A percentile compares a stretch with the other conserved stretches of the same genome.
Evolutionary conservation across 768 basidiomycete genomes (phyloP).

Genomic region (Phanerochaete sordida): DNA sequence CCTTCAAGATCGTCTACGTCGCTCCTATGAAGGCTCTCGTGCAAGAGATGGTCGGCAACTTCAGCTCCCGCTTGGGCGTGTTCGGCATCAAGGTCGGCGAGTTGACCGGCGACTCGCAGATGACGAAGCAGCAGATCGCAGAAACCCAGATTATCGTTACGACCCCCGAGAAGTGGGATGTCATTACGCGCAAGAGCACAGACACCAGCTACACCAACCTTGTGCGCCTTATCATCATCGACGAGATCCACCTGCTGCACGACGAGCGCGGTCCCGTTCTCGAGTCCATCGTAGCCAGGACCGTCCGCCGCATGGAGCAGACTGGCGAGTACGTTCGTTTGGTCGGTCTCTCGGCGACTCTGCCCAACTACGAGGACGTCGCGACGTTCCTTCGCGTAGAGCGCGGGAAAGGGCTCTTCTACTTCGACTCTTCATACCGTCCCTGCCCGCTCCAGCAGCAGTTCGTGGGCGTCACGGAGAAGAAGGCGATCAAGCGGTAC

Average conservation of each 20-base stretch:
- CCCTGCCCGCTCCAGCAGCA: conserved; percentile 96
- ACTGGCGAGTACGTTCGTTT: conserved; percentile 90
- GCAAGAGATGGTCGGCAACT: conserved; percentile 98
- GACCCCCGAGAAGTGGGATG: conserved; percentile 99
- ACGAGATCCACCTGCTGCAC: conserved; percentile 96
- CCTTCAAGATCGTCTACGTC: conserved; percentile 96
- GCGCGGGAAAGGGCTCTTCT: conserved; percentile 88
- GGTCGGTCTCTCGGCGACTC: conserved; percentile 91
- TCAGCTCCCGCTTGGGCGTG: conserved; percentile 64
- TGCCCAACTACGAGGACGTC: conserved; percentile 99
- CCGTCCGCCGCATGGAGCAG: conserved; percentile 92
- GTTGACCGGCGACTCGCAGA: conserved; percentile 94
- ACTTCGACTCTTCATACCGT: conserved; percentile 92
- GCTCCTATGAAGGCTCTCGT: conserved; percentile 99
- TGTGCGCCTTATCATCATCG: conserved; percentile 93
- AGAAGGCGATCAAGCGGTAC: conserved; percentile 98
- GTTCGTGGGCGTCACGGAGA: conserved; percentile 97
- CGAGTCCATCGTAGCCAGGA: conserved; percentile 86
- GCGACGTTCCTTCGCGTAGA: conserved; percentile 97
- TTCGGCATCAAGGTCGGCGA: conserved; percentile 88
- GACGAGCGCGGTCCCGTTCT: conserved; percentile 98
- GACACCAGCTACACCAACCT: conserved; percentile 97
- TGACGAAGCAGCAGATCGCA: conserved; percentile 96
- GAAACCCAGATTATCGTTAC: conserved; percentile 99
- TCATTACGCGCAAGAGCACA: conserved; percentile 96